Evolutionary conservation across 1,284 basidiomycete species (phyloP).

Genomic region (Ceratobasidium sp.): DNA sequence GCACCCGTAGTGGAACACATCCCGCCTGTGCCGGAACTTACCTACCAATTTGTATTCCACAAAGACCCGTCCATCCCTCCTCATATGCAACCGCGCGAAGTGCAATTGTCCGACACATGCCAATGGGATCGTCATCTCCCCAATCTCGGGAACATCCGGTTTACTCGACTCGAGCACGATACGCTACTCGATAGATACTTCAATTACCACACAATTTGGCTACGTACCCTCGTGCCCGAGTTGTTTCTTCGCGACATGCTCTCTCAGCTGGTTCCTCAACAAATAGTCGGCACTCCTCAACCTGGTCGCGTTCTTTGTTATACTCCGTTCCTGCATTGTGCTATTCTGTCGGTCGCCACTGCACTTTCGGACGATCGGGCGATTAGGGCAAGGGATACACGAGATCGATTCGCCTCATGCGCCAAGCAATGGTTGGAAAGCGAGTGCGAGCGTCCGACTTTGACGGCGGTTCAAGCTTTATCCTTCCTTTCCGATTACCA

Average conservation of each 20-base stretch:
- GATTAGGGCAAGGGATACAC: constrained; percentile 63
- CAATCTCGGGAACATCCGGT: neutral
- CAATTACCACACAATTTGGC: constrained; percentile 74
- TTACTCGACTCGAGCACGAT: constrained; percentile 50
- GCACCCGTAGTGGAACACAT: neutral
- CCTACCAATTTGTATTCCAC: constrained; percentile 24
- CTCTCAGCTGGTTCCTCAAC: constrained; percentile 44
- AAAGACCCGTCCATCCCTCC: constrained; percentile 19
- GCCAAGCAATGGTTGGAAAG: constrained; percentile 69
- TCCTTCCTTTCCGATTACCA: constrained; percentile 71
- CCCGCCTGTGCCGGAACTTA: neutral
- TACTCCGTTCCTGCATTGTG: constrained; percentile 79
- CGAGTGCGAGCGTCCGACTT: constrained; percentile 70
- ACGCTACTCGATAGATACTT: constrained; percentile 68
- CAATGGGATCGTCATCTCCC: constrained; percentile 31
- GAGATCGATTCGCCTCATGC: constrained; percentile 65
- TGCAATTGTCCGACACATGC: constrained; percentile 27
- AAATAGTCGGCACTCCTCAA: constrained; percentile 40
- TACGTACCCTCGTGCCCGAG: constrained; percentile 60
- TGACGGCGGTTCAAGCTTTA: constrained; percentile 71
- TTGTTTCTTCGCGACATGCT: constrained; percentile 73
- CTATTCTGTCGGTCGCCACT: constrained; percentile 70
- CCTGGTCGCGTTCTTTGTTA: constrained; percentile 70
- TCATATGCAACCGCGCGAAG: constrained; percentile 16
- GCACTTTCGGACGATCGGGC: constrained; percentile 70